A percentile compares a stretch with the other conserved stretches of the same genome.
These are phyloP conservation scores for Fusarium sublunatum DNA, from an alignment of 2,329 filamentous ascomycete genomes.

Conservation along the genomic window DNA sequence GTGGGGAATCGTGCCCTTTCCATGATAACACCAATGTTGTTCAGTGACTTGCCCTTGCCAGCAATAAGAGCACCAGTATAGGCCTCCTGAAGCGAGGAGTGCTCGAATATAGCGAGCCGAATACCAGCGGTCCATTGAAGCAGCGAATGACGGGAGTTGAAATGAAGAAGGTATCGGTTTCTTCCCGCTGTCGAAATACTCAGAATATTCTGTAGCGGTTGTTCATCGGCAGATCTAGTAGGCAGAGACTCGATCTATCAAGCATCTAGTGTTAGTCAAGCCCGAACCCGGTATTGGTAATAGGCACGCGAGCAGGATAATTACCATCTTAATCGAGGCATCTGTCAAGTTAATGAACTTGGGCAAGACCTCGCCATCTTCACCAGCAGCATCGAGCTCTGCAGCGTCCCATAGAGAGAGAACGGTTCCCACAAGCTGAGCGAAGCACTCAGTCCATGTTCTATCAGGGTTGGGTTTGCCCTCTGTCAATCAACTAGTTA, in stretches of 20 bases:
- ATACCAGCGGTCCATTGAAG: slow-evolving; percentile 97
- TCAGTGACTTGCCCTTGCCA: slow-evolving; percentile 88
- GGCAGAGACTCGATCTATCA: slow-evolving; percentile 86
- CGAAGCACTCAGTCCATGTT: slow-evolving; percentile 96
- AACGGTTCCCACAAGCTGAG: slow-evolving; percentile 94
- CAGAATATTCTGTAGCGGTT: slow-evolving; percentile 91
- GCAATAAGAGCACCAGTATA: slow-evolving; percentile 97
- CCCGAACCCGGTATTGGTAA: neutral
- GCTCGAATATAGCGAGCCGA: slow-evolving; percentile 92
- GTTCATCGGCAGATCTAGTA: slow-evolving; percentile 79
- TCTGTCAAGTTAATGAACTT: slow-evolving; percentile 98
- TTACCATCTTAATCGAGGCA: slow-evolving; percentile 97
- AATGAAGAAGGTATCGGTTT: slow-evolving; percentile 95
- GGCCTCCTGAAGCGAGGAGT: slow-evolving; percentile 91
- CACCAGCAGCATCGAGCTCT: slow-evolving; percentile 87
- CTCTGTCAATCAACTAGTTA: slow-evolving; percentile 64
- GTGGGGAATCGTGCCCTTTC: slow-evolving; percentile 80
- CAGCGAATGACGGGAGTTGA: slow-evolving; percentile 92
- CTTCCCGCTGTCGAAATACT: slow-evolving; percentile 95
- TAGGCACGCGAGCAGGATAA: slow-evolving; percentile 27
- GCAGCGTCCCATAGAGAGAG: slow-evolving; percentile 95
- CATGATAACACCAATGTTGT: slow-evolving; percentile 91
- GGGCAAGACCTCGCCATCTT: slow-evolving; percentile 85
- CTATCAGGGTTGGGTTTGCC: slow-evolving; percentile 87
- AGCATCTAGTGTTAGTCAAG: slow-evolving; percentile 33